Evolutionary conservation across 148 eudicot genomes (phyloP), one percentile per base, ranked within the genome.

Genomic region (Oxyria digyna): DNA sequence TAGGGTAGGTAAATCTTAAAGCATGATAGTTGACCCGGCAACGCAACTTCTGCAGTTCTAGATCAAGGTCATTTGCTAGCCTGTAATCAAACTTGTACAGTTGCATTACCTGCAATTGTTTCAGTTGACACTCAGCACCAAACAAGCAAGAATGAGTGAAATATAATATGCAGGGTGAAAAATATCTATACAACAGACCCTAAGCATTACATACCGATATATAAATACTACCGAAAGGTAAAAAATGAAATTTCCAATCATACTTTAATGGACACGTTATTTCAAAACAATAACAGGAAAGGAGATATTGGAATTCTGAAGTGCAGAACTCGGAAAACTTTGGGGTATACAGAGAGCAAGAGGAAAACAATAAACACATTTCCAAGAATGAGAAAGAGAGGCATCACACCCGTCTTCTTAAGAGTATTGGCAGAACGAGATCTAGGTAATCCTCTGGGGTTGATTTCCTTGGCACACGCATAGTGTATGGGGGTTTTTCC

Each of bases 401-500:
- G 54, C 50, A 65, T 62, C 98, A 85, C 84, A 93, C 98, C 72
- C 83, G 91, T 80, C 98, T 85, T 78, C 95, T 82, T 77, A 83
- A 68, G 32, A 93, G 90, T 78, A 90, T 85, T 18, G 97, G 98
- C 66, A 93, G 74, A 21, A 93, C 98, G 68, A 86, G 82, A 75
- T 90, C 92, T 48, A 87, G 45, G 71, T 93, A 93, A 80, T 89
- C 93, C 62, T 87, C 88, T 17, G 98, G 96, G 74, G 93, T 91
- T 73, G 98, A 93, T 86, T 84, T 93, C 69, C 98, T 82, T 23
- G 98, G 98, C 42, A 93, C 97, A 26, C 98, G 90, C 98, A 93
- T 93, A 9, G 96, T 86, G 70, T 93, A 93, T 32, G 98, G 98
- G 43, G 92, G 98, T 75, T 90, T 93, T 27, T 89, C 92, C 95